Evolutionary conservation across 1,284 basidiomycete species (phyloP), one percentile per base, ranked within the genome.

Genomic region (Cryptococcus sp.): DNA sequence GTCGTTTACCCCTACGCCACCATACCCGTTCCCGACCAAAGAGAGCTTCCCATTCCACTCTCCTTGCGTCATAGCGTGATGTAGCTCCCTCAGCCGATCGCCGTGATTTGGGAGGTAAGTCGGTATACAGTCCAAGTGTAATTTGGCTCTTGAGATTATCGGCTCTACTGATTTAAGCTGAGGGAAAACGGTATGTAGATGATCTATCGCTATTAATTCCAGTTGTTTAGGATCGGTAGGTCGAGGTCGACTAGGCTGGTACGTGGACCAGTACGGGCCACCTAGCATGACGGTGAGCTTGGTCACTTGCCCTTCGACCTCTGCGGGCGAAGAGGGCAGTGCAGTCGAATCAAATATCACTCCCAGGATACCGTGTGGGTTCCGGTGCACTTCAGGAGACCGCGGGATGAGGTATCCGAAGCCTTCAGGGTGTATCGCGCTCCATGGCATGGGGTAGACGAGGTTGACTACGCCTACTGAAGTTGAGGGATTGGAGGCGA

Each of bases 331-430:
- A 16, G 82, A 83, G 0, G 86, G 82, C 23, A 90, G 81, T 3
- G 88, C 83, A 49, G 83, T 87, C 0, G 88, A 90, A 76, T 94
- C 91, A 75, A 94, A 94, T 6, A 93, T 88, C 20, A 86, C 86
- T 3, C 91, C 91, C 0, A 93, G 82, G 38, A 92, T 82, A 7
- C 88, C 70, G 57, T 66, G 61, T 0, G 68, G 65, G 55, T 79
- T 77, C 13, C 30, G 7, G 17, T 39, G 13, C 6, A 50, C 20
- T 11, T 59, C 66, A 67, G 60, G 64, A 0, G 88, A 85, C 7
- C 93, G 88, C 0, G 94, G 93, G 54, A 96, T 84, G 64, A 99
- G 87, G 79, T 95, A 98, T 1, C 95, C 95, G 76, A 98, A 98
- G 0, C 94, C 95, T 15, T 84, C 81, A 0, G 90, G 90, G 69